A percentile compares a stretch with the other conserved stretches of the same genome.
Evolutionary conservation across 495 filamentous ascomycete species (phyloP).

Genomic region (Astrothelium subdiscretum): DNA sequence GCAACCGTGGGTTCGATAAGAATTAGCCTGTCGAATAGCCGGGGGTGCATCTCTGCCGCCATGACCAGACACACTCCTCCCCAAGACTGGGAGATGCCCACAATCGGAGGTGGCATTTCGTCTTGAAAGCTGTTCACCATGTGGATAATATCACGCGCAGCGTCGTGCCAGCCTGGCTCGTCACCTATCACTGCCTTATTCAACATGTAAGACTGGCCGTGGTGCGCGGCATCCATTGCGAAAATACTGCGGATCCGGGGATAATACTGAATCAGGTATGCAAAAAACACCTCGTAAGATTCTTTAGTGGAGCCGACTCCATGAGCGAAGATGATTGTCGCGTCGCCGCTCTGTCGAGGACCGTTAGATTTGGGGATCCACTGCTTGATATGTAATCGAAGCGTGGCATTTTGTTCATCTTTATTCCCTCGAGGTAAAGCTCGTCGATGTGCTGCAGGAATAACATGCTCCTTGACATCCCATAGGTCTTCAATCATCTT

Average conservation of each 20-base stretch:
- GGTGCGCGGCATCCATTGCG: slow-evolving; percentile 71
- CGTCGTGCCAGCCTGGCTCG: slow-evolving; percentile 53
- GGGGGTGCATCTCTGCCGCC: slow-evolving; percentile 52
- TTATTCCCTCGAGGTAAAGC: not conserved
- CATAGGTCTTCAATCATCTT: not conserved
- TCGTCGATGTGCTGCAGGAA: not conserved
- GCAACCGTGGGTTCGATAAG: slow-evolving; percentile 62
- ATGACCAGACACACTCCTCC: slow-evolving; percentile 55
- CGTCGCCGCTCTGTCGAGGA: slow-evolving; percentile 52
- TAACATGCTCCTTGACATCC: not conserved
- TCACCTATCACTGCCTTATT: slow-evolving; percentile 67
- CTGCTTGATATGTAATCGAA: slow-evolving; percentile 68
- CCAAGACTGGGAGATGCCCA: slow-evolving; percentile 77
- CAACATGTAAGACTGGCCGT: slow-evolving; percentile 62
- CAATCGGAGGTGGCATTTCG: slow-evolving; percentile 64
- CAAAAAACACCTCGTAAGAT: slow-evolving; percentile 82
- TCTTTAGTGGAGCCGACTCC: slow-evolving; percentile 93
- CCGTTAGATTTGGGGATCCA: slow-evolving; percentile 63
- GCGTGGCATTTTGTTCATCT: slow-evolving; percentile 46
- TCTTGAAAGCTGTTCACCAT: slow-evolving; percentile 67
- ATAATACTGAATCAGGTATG: slow-evolving; percentile 51
- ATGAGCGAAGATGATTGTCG: slow-evolving; percentile 75
- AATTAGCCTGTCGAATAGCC: slow-evolving; percentile 58
- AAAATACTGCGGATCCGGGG: slow-evolving; percentile 69
- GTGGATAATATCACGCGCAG: slow-evolving; percentile 67